Conservation (phyloP, 2,329 filamentous ascomycete species). For the Aspergillus amoenus region DNA sequence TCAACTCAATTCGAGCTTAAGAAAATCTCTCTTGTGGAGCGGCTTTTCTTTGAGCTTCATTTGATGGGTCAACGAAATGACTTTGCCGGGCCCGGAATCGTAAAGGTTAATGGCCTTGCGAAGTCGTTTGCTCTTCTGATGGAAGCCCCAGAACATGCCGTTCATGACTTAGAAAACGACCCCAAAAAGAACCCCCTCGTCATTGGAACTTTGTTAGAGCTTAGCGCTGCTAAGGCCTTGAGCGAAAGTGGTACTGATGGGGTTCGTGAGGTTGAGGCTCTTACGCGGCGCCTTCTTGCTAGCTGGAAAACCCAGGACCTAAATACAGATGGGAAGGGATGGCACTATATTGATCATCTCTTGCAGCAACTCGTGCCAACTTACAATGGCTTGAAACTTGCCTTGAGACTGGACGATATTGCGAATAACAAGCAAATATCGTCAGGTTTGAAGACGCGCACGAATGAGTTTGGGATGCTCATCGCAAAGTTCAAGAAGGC, state of each 20-base stretch:
- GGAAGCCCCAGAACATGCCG: slow-evolving; percentile 34
- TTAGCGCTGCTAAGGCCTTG: slow-evolving; percentile 46
- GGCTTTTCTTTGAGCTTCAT: slow-evolving; percentile 41
- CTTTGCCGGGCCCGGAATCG: slow-evolving; percentile 34
- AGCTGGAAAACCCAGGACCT: slow-evolving; percentile 31
- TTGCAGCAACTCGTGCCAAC: slow-evolving; percentile 38
- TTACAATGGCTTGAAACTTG: slow-evolving; percentile 43
- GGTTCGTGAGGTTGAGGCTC: slow-evolving; percentile 40
- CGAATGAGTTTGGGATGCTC: slow-evolving; percentile 53
- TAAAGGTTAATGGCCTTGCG: slow-evolving; percentile 33
- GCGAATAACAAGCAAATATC: slow-evolving; percentile 25
- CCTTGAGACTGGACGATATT: slow-evolving; percentile 35
- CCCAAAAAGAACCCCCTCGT: slow-evolving; percentile 43
- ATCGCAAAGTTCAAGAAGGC: slow-evolving; percentile 35
- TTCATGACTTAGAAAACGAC: slow-evolving; percentile 26
- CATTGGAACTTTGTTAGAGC: slow-evolving; percentile 44
- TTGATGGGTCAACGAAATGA: slow-evolving; percentile 30
- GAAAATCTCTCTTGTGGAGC: slow-evolving; percentile 27
- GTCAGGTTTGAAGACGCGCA: slow-evolving; percentile 22
- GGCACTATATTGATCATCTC: slow-evolving; percentile 21
- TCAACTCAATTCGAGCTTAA: slow-evolving; percentile 39
- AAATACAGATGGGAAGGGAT: slow-evolving; percentile 19
- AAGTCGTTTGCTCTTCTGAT: slow-evolving; percentile 36
- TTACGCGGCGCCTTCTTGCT: slow-evolving; percentile 38
- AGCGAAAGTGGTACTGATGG: slow-evolving; percentile 40